These are phyloP conservation scores for Biscogniauxia sp. DNA, from an alignment of 2,329 filamentous ascomycete species.

Conservation along the genomic window DNA sequence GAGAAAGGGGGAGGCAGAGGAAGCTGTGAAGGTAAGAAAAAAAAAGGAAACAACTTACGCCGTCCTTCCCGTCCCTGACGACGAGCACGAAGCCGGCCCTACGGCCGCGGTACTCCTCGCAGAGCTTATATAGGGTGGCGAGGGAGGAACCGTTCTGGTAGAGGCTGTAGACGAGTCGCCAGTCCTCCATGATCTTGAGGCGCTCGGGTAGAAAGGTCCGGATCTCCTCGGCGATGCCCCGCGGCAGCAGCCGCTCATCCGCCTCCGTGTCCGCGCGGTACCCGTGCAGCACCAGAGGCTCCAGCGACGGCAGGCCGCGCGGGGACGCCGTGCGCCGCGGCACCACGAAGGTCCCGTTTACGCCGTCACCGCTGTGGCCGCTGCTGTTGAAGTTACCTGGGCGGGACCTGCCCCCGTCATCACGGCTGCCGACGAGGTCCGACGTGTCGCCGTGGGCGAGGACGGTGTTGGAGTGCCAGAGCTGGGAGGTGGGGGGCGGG, in stretches of 20 bases:
- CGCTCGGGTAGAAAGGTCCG: slow-evolving; percentile 82
- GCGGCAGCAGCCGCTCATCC: slow-evolving; percentile 65
- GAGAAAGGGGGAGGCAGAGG: neutral
- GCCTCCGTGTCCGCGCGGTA: slow-evolving; percentile 59
- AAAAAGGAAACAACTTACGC: slow-evolving; percentile 51
- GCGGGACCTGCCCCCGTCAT: neutral
- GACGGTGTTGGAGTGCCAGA: slow-evolving; percentile 26
- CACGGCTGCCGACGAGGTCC: neutral
- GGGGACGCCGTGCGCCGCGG: slow-evolving; percentile 67
- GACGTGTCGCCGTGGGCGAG: slow-evolving; percentile 1
- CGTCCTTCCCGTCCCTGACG: slow-evolving; percentile 72
- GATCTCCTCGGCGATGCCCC: slow-evolving; percentile 85
- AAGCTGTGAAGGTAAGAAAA: neutral
- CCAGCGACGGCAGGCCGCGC: slow-evolving; percentile 84
- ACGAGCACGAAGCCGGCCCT: slow-evolving; percentile 89
- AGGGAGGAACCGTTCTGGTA: slow-evolving; percentile 90
- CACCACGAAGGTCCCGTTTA: slow-evolving; percentile 59
- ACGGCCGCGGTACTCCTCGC: slow-evolving; percentile 62
- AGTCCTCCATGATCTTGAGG: slow-evolving; percentile 81
- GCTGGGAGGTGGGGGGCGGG: slow-evolving; percentile 16
- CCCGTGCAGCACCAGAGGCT: slow-evolving; percentile 70
- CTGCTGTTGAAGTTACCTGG: neutral
- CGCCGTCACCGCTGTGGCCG: slow-evolving; percentile 38
- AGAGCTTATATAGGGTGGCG: slow-evolving; percentile 79
- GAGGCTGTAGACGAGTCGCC: slow-evolving; percentile 83